These are phyloP conservation scores for Lenzites betulinus DNA, from an alignment of 768 basidiomycete species.

Conservation along the genomic window DNA sequence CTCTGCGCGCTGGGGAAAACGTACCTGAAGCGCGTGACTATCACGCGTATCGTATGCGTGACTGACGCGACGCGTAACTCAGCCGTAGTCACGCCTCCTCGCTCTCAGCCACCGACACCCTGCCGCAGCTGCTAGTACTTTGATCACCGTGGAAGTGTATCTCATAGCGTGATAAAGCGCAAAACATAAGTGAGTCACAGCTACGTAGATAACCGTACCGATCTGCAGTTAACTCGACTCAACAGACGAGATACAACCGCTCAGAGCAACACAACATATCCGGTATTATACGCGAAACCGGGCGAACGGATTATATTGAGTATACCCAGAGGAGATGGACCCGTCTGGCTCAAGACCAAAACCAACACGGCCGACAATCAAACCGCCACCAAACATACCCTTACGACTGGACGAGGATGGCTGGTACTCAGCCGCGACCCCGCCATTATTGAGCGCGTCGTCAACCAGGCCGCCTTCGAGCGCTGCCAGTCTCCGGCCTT, in stretches of 20 bases:
- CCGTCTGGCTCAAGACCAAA: slow-evolving; percentile 7
- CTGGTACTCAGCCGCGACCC: slow-evolving; percentile 12
- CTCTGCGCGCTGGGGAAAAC: not conserved
- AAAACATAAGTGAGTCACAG: no score
- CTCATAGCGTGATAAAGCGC: not conserved
- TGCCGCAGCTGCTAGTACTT: not conserved
- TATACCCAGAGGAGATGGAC: not conserved
- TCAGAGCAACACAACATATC: no score
- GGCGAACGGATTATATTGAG: not conserved
- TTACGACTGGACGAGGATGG: slow-evolving; percentile 16
- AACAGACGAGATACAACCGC: no score
- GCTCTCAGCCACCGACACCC: not conserved
- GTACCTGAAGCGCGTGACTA: not conserved
- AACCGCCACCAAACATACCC: not conserved
- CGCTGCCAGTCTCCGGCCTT: slow-evolving; percentile 10
- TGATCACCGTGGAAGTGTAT: not conserved
- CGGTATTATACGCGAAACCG: no score
- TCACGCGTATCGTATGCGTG: not conserved
- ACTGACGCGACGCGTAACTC: slow-evolving; percentile 7
- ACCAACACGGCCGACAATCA: not conserved
- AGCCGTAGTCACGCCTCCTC: not conserved
- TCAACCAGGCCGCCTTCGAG: slow-evolving; percentile 7
- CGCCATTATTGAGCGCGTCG: slow-evolving; percentile 11
- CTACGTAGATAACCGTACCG: no score
- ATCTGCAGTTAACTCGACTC: no score